Evolutionary conservation across 768 basidiomycete species (phyloP).

Genomic region (Gloeopeniophorella convolvens): DNA sequence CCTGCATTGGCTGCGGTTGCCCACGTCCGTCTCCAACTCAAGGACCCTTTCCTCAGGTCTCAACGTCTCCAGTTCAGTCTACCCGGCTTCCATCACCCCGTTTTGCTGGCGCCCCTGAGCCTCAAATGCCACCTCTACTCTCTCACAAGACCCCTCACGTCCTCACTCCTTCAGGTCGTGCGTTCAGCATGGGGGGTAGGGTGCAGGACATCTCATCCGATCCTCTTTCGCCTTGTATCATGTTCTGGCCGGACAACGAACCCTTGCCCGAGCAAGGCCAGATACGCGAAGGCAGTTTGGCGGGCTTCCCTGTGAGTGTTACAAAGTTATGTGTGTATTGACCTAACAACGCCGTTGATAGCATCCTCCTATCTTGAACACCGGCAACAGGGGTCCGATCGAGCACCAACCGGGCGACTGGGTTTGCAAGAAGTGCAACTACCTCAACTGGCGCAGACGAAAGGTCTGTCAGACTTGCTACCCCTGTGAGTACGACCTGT

Average conservation of each 20-base stretch:
- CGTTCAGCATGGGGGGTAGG: slow-evolving; percentile 68
- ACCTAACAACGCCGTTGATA: slow-evolving; percentile 26
- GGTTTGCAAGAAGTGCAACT: slow-evolving; percentile 81
- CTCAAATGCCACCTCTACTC: slow-evolving; percentile 11
- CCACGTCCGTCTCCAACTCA: slow-evolving; percentile 36
- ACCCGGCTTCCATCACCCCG: slow-evolving; percentile 17
- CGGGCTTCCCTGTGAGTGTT: slow-evolving; percentile 46
- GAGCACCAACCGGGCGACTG: slow-evolving; percentile 56
- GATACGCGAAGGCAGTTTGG: slow-evolving; percentile 50
- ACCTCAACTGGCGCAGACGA: slow-evolving; percentile 80
- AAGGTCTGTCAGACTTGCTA: slow-evolving; percentile 89
- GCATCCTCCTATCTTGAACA: slow-evolving; percentile 86
- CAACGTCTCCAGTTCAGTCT: slow-evolving; percentile 24
- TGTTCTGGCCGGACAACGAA: slow-evolving; percentile 92
- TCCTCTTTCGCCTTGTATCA: slow-evolving; percentile 65
- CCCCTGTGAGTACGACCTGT: slow-evolving; percentile 50
- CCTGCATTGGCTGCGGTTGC: slow-evolving; percentile 73
- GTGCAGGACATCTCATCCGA: slow-evolving; percentile 76
- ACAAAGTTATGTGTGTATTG: neutral
- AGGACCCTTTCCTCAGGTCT: slow-evolving; percentile 23
- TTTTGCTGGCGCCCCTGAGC: slow-evolving; percentile 7
- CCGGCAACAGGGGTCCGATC: slow-evolving; percentile 82
- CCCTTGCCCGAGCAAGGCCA: slow-evolving; percentile 75
- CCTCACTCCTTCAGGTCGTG: slow-evolving; percentile 77
- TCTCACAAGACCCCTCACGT: slow-evolving; percentile 33